Evolutionary conservation across 805 yeast species (phyloP).

Genomic region (Monosporozyma aquatica): DNA sequence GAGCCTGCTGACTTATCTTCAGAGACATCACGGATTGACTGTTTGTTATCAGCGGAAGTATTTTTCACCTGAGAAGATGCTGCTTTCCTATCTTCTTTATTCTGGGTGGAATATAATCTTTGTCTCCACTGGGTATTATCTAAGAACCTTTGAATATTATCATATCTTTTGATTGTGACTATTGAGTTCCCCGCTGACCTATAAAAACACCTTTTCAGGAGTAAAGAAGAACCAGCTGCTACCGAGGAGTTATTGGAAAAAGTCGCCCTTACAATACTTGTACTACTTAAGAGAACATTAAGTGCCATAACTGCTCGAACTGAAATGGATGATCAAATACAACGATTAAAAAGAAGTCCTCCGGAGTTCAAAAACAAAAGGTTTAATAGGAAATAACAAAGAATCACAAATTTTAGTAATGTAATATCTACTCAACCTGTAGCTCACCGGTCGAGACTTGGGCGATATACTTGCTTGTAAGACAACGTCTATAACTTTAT

Average conservation of each 20-base stretch:
- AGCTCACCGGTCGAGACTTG: too few species aligned
- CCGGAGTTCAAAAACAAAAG: background rate
- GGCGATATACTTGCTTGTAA: too few species aligned
- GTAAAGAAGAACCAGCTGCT: background rate
- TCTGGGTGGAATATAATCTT: background rate
- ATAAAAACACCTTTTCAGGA: background rate
- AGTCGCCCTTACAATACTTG: background rate
- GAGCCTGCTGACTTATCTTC: too few species aligned
- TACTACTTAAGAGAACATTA: background rate
- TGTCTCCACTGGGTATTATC: slow-evolving; percentile 3
- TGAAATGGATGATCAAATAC: background rate
- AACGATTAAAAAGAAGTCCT: background rate
- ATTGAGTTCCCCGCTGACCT: background rate
- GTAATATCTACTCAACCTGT: too few species aligned
- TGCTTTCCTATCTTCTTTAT: background rate
- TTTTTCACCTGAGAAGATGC: too few species aligned
- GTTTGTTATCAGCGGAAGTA: too few species aligned
- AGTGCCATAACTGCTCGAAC: background rate
- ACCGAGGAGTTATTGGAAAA: background rate
- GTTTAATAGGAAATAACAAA: background rate
- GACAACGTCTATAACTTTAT: too few species aligned
- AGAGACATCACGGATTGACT: too few species aligned
- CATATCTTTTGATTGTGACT: background rate
- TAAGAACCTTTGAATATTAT: slow-evolving; percentile 1
- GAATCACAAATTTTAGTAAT: too few species aligned